Evolutionary conservation across 2,329 filamentous ascomycete species (phyloP).

Genomic region (Chrysoporthe austroafricana): DNA sequence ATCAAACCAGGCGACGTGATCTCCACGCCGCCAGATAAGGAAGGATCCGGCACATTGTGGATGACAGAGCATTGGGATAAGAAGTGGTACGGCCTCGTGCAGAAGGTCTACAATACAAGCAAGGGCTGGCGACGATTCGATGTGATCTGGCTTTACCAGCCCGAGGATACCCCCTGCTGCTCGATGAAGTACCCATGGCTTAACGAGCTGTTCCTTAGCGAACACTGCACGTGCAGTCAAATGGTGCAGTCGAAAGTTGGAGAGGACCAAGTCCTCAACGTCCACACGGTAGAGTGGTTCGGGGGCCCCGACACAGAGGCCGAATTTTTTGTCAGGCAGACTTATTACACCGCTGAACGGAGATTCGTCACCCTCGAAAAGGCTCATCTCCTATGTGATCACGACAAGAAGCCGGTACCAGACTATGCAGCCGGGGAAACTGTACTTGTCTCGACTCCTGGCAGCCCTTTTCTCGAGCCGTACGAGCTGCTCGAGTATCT

Average conservation of each 20-base stretch:
- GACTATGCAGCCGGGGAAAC: slow-evolving; percentile 60
- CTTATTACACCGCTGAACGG: slow-evolving; percentile 63
- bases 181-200: slow-evolving; percentile 68
- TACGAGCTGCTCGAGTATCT: slow-evolving; percentile 56
- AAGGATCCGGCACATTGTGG: slow-evolving; percentile 60
- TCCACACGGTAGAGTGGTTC: slow-evolving; percentile 63
- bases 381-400: slow-evolving; percentile 59
- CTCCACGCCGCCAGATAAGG: slow-evolving; percentile 49
- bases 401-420: slow-evolving; percentile 30
- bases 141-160: slow-evolving; percentile 75
- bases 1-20: slow-evolving; percentile 54
- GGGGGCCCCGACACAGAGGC: slow-evolving; percentile 47
- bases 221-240: slow-evolving; percentile 72
- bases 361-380: slow-evolving; percentile 64
- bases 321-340: slow-evolving; percentile 72
- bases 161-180: slow-evolving; percentile 71
- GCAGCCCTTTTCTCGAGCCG: slow-evolving; percentile 54
- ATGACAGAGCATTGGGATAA: slow-evolving; percentile 49
- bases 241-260: slow-evolving; percentile 45
- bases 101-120: slow-evolving; percentile 49
- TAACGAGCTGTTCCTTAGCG: slow-evolving; percentile 77
- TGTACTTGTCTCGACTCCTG: slow-evolving; percentile 50
- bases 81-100: slow-evolving; percentile 75
- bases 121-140: slow-evolving; percentile 53
- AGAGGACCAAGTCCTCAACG: slow-evolving; percentile 59